These are phyloP conservation scores for Venturia oleaginea DNA, from an alignment of 2,329 filamentous ascomycete genomes.

Conservation along the genomic window DNA sequence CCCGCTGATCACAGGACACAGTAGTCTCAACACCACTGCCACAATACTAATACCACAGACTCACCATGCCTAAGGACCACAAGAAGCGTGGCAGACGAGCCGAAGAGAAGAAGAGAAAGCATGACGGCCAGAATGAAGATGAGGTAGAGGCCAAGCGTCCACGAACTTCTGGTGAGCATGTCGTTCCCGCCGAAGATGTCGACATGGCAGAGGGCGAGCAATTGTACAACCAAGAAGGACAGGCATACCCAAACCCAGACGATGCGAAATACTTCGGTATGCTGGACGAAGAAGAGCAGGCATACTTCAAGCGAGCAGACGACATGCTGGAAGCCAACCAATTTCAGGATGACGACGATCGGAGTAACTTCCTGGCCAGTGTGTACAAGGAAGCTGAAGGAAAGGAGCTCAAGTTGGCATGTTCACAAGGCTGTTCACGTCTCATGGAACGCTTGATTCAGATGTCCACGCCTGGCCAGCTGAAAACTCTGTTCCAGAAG, in stretches of 20 bases:
- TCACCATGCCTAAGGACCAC: slow-evolving; percentile 48
- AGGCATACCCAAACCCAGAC: slow-evolving; percentile 22
- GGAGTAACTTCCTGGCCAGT: slow-evolving; percentile 53
- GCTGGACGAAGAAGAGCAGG: slow-evolving; percentile 85
- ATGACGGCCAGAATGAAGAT: slow-evolving; percentile 33
- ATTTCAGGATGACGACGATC: slow-evolving; percentile 63
- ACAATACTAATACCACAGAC: neutral
- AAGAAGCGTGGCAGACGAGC: slow-evolving; percentile 50
- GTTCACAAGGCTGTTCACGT: slow-evolving; percentile 89
- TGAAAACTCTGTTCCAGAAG: slow-evolving; percentile 77
- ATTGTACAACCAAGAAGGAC: slow-evolving; percentile 14
- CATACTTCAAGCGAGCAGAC: slow-evolving; percentile 87
- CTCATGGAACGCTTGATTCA: slow-evolving; percentile 87
- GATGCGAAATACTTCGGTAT: slow-evolving; percentile 85
- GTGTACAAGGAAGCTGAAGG: slow-evolving; percentile 79
- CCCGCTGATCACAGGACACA: neutral
- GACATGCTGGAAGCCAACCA: slow-evolving; percentile 84
- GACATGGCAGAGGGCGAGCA: slow-evolving; percentile 16
- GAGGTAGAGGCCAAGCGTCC: slow-evolving; percentile 27
- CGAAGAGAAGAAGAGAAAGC: slow-evolving; percentile 42
- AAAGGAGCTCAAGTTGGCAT: slow-evolving; percentile 92
- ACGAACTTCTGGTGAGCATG: slow-evolving; percentile 14
- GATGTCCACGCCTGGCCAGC: slow-evolving; percentile 66
- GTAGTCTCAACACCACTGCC: neutral
- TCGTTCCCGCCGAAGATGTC: slow-evolving; percentile 15